These are phyloP conservation scores for Globisporangium abappressorium DNA, from an alignment of 352 stramenopile genomes.

Conservation along the genomic window DNA sequence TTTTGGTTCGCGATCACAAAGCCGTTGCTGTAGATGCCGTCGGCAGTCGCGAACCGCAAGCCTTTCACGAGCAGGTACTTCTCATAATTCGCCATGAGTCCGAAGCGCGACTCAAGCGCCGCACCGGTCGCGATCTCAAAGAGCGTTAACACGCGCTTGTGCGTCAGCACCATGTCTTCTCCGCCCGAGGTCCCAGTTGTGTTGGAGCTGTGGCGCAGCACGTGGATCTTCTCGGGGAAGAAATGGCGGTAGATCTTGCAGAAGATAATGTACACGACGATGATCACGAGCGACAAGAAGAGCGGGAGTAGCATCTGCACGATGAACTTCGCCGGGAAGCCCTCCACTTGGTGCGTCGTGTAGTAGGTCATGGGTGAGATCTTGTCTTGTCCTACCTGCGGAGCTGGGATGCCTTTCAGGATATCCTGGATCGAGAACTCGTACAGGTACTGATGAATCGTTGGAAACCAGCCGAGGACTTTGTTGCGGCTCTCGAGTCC, in stretches of 20 bases:
- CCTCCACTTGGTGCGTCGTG: background rate
- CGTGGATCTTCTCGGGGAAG: constrained; percentile 1
- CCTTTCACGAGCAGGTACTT: constrained; percentile 28
- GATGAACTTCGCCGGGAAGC: background rate
- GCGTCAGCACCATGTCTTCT: background rate
- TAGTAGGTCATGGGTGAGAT: constrained; percentile 7
- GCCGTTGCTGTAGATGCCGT: constrained; percentile 31
- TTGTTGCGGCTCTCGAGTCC: background rate
- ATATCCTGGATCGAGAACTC: too few relatives aligned
- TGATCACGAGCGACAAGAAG: background rate
- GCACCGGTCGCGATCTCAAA: constrained; percentile 29
- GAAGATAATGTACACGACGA: background rate
- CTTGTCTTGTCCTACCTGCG: background rate
- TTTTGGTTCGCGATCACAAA: constrained; percentile 38
- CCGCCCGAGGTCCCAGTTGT: background rate
- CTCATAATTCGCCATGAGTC: constrained; percentile 11
- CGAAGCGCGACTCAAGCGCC: constrained; percentile 17
- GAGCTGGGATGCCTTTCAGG: background rate
- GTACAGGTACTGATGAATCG: too few relatives aligned
- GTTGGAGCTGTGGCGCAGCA: background rate
- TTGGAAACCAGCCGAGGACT: too few relatives aligned
- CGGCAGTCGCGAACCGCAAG: constrained; percentile 33
- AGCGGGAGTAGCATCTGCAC: background rate
- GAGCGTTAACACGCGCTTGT: constrained; percentile 23
- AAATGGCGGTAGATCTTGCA: constrained; percentile 4